Evolutionary conservation across 2,329 filamentous ascomycete species (phyloP).

Genomic region (Phaeomoniella chlamydospora): DNA sequence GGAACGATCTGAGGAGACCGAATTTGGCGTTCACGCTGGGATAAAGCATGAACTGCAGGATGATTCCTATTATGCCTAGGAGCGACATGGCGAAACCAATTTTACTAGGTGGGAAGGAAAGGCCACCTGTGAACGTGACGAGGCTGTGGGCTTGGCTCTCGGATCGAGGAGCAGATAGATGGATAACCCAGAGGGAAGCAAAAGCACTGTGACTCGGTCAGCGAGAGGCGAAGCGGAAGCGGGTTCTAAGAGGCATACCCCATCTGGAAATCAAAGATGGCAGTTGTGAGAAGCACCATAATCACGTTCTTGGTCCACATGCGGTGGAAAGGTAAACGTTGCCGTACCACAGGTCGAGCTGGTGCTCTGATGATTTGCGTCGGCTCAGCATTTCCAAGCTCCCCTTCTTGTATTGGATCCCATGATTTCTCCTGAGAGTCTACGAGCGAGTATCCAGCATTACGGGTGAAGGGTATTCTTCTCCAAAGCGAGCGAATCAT

Average conservation of each 20-base stretch:
- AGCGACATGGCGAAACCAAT: slow-evolving; percentile 65
- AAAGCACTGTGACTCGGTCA: slow-evolving; percentile 36
- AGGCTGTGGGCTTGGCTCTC: slow-evolving; percentile 28
- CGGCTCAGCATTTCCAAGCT: background rate
- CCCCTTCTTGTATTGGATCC: background rate
- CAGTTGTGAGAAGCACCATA: slow-evolving; percentile 46
- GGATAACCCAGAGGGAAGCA: slow-evolving; percentile 63
- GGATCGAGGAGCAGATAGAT: slow-evolving; percentile 57
- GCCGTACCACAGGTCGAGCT: background rate
- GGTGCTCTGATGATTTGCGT: background rate
- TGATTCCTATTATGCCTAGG: slow-evolving; percentile 58
- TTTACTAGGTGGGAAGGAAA: slow-evolving; percentile 54
- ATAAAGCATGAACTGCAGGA: slow-evolving; percentile 57
- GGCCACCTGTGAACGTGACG: slow-evolving; percentile 50
- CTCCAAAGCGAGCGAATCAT: slow-evolving; percentile 5
- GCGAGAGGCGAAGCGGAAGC: background rate
- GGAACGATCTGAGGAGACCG: slow-evolving; percentile 55
- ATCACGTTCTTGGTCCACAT: slow-evolving; percentile 43
- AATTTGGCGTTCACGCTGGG: slow-evolving; percentile 51
- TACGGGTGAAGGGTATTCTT: background rate
- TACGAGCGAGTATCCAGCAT: background rate
- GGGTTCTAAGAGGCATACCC: slow-evolving; percentile 14
- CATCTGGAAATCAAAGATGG: slow-evolving; percentile 61
- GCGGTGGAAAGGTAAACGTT: slow-evolving; percentile 24
- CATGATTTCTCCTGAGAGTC: background rate